Percentiles rank a stretch among this genome's conserved stretches.
phyloP scores from a whole-genome alignment of 2,329 filamentous ascomycete species.

The Mollisia scopiformis region DNA sequence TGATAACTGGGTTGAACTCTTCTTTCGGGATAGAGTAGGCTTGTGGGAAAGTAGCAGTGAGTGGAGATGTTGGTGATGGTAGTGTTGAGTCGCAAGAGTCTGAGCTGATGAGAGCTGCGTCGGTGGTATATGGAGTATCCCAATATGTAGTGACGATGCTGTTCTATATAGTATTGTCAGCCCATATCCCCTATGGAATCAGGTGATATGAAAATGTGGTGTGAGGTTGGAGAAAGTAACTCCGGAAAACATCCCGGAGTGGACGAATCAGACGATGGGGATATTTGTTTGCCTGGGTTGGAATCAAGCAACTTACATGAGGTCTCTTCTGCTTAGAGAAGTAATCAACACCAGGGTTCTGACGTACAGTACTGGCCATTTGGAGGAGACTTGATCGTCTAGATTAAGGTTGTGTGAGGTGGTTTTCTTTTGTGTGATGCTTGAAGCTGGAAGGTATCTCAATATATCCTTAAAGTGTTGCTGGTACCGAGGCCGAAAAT shows the following conservation, averaged over 20 bases:
- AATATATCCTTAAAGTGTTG: constrained; percentile 13
- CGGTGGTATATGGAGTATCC: constrained; percentile 24
- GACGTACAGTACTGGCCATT: constrained; percentile 19
- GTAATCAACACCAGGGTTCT: constrained; percentile 11
- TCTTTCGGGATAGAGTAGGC: constrained; percentile 27
- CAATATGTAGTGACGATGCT: constrained; percentile 22
- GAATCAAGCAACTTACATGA: constrained; percentile 13
- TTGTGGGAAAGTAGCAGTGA: constrained; percentile 20
- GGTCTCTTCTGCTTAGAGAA: constrained; percentile 12
- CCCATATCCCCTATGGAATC: constrained; percentile 2
- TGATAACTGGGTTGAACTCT: constrained; percentile 14
- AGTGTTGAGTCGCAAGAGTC: constrained; percentile 33
- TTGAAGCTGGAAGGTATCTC: background rate
- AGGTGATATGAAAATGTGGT: constrained; percentile 17
- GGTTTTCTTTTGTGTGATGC: constrained; percentile 1
- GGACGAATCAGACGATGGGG: background rate
- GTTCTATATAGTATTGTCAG: constrained; percentile 18
- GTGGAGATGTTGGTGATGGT: constrained; percentile 30
- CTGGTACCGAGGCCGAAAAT: constrained; percentile 11
- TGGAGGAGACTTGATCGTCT: background rate
- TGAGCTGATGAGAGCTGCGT: constrained; percentile 23
- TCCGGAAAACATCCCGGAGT: background rate
- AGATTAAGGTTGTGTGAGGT: background rate
- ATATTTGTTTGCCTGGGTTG: background rate
- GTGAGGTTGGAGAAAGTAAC: constrained; percentile 2